Base-by-base conservation (phyloP, 768 basidiomycete genomes). In the Pleurotus eryngii region DNA sequence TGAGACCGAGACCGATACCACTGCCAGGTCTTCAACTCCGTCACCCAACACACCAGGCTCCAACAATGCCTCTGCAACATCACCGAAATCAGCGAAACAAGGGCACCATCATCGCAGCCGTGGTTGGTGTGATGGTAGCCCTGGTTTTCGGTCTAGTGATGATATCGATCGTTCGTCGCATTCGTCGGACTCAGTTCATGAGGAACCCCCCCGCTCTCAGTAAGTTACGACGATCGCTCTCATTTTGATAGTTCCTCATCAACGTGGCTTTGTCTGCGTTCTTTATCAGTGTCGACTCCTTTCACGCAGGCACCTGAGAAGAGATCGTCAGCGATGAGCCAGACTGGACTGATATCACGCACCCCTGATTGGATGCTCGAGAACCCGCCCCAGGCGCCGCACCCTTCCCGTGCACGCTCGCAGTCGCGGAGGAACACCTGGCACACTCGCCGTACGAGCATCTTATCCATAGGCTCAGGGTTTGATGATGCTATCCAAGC, bases 241-340 rank as follows among this genome's bases (percentile, higher is more conserved):
- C 26, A 30, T 20, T 17, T 30, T 15, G 27, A n/a, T 14, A 17
- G 11, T 17, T 12, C 6, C 22, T 26, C 9, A n/a, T 7, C 1
- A 18, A 24, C 47, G 30, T 49, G 22, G 7, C n/a, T 37, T 39
- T 37, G 26, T 35, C 35, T 51, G n/a, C 11, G 17, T 9, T 39
- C 38, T 37, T 15, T 22, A n/a, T 42, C 18, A 54, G 14, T 39
- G 30, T 35, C 30, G 30, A 35, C 30, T 9, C 30, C 30, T 11
- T 26, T 27, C 30, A 27, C 17, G 12, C 38, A 24, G 8, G 17
- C 18, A 40, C 1, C 51, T 6, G 27, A 39, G 51, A 42, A 54
- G 51, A 54, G 51, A 54, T 54, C 51, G 8, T 54, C 51, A 20
- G 51, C 17, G 37, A 11, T 24, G 20, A 54, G 51, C 51, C 24